Evolutionary conservation across 306 rosid genomes (phyloP), one percentile per base, ranked within the genome.

Genomic region (Quercus wislizeni): DNA sequence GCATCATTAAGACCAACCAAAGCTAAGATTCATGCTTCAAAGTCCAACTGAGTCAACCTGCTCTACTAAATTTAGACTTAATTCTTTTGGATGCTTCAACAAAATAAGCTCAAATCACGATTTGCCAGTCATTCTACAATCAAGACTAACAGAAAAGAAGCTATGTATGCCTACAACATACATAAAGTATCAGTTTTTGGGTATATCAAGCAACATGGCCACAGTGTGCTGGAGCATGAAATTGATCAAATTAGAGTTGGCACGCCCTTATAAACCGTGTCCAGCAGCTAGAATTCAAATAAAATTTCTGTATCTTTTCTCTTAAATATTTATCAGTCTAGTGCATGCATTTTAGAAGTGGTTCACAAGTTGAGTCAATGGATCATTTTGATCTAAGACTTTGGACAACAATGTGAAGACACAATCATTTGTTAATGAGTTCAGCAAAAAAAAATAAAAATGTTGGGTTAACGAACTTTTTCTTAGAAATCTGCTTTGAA

Each of bases 1-100:
- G 74, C 84, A 88, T 83, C 4, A n/a, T 78, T 76, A 64, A 76
- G 83, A 82, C 55, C 81, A 76, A 31, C 57, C 74, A 65, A 20
- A 18, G 51, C 21, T 65, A 65, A 68, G 54, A 35, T 68, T 68
- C 17, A 68, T 35, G 72, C 17, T 4, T 61, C 11, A 18, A 68
- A 68, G 2, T 68, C 72, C 27, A 35, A 65, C 10, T 61, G 6
- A 35, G 72, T 68, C 52, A 68, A 64, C 38, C 28, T 35, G 28
- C 49, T 68, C 17, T 4, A n/a, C 17, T 68, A 35, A 67, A 38
- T 9, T 49, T 67, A 33, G 17, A 68, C 52, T 67, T n/a, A n/a
- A n/a, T 9, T 68, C 7, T 2, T 68, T 35, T 35, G 17, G 52
- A 68, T 1, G 25, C 23, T 33, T 33, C 72, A 68, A 10, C 54